These are phyloP conservation scores for Apiospora saccharicola DNA, from an alignment of 2,329 filamentous ascomycete species.

Conservation along the genomic window DNA sequence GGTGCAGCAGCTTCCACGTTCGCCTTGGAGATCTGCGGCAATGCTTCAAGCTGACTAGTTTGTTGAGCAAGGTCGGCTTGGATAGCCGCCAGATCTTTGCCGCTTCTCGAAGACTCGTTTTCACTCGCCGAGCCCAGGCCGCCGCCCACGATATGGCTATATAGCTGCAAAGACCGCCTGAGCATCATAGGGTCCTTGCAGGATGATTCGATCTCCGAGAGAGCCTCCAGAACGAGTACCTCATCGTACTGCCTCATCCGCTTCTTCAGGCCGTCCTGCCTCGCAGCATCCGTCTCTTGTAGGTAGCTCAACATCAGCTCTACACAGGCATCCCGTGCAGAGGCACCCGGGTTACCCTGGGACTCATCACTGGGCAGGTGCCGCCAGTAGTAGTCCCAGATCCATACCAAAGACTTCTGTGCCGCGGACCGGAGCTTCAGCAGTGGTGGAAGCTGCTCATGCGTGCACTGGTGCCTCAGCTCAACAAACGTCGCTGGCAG, in stretches of 20 bases:
- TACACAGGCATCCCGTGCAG: constrained; percentile 36
- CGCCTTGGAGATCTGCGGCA: constrained; percentile 26
- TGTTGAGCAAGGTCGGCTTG: constrained; percentile 24
- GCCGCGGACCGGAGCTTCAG: constrained; percentile 75
- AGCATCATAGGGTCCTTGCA: constrained; percentile 53
- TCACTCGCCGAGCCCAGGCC: constrained; percentile 12
- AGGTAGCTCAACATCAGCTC: constrained; percentile 50
- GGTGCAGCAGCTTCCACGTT: constrained; percentile 19
- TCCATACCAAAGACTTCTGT: constrained; percentile 77
- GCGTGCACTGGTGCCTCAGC: constrained; percentile 86
- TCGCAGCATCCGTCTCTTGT: constrained; percentile 31
- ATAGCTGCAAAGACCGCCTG: constrained; percentile 54
- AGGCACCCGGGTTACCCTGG: constrained; percentile 22
- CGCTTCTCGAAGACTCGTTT: constrained; percentile 4
- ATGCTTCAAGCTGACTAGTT: constrained; percentile 34
- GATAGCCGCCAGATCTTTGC: background rate
- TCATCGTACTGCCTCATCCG: constrained; percentile 48
- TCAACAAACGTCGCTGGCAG: constrained; percentile 85
- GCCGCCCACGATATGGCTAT: constrained; percentile 48
- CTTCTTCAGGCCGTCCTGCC: constrained; percentile 35
- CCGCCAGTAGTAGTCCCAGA: constrained; percentile 90
- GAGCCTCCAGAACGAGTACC: constrained; percentile 44
- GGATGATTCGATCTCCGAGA: constrained; percentile 49
- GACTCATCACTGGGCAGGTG: constrained; percentile 45
- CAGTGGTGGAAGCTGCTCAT: constrained; percentile 84